Base-by-base conservation (phyloP, 495 filamentous ascomycete species). In the Symbiotaphrina buchneri region DNA sequence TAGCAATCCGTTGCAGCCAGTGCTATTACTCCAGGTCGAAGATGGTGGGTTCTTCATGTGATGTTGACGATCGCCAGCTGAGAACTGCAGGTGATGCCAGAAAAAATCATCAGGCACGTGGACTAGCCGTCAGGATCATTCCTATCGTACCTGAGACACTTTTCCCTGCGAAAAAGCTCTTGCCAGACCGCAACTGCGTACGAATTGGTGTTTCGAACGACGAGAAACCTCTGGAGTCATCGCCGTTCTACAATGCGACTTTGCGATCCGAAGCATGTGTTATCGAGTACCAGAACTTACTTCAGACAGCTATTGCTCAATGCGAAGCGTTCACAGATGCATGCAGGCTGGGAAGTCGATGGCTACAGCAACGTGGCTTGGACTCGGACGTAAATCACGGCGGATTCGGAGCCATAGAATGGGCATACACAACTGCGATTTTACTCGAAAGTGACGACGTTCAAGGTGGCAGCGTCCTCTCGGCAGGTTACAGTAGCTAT, bases 361-460 rank as follows among this genome's bases (percentile, higher is more conserved):
- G 87, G 87, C 54, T 97, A 20, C 69, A 67, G 35, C 90, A 95
- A 52, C 69, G 85, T 24, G 84, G 85, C 0, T 74, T 92, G 41
- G 58, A 56, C 6, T 59, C 74, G 8, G 47, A 55, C 27, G 52
- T 84, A 7, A 54, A 61, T 15, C 53, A 59, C n/a, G 85, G 85
- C 17, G 87, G 90, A 1, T 94, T 97, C 48, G 87, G 87, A 11
- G 65, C 79, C 36, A 90, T 94, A 35, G 85, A 97, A 46, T 95
- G 81, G 81, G 63, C 73, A 0, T 55, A 68, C 17, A 43, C 83
- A 1, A 60, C 77, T 40, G 77, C 83, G n/a, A 55, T 92, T 13
- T 56, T 95, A 2, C 58, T 95, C 30, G 73, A 83, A 45, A 65
- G 68, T 2, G 74, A 74, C 6, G 75, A 71, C 10, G 59, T 61